A percentile compares a stretch with the other conserved stretches of the same genome.
Evolutionary conservation across 108 stramenopile genomes (phyloP).

Genomic region (Halocafeteria seosinensis): DNA sequence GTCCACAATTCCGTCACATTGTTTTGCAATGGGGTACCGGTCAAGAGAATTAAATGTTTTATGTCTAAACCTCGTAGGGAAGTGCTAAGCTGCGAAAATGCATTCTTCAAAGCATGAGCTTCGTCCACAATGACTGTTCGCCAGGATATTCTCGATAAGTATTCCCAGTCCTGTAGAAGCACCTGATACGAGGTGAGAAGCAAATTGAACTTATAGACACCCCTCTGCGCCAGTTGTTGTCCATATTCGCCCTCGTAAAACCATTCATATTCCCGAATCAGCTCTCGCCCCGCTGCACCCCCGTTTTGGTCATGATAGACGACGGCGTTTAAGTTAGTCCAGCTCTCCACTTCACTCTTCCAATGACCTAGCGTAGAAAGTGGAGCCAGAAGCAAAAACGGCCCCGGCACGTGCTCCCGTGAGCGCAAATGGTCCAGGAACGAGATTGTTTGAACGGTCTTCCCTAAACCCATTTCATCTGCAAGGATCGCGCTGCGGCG

Average conservation of each 20-base stretch:
- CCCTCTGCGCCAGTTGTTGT: background rate
- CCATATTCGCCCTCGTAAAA: background rate
- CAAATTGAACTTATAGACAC: conserved; percentile 43
- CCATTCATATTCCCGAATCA: background rate
- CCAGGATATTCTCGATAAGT: conserved; percentile 48
- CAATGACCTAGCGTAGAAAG: conserved; percentile 80
- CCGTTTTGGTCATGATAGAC: conserved; percentile 28
- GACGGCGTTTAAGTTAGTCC: conserved; percentile 37
- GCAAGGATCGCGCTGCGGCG: conserved; percentile 85
- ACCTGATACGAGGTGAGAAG: conserved; percentile 81
- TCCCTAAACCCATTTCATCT: conserved; percentile 79
- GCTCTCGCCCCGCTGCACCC: conserved; percentile 5
- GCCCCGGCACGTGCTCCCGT: conserved; percentile 31
- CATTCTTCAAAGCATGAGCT: conserved; percentile 56
- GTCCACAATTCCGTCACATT: conserved; percentile 87
- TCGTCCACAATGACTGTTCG: conserved; percentile 33
- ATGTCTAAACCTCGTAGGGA: conserved; percentile 77
- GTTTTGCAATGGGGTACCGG: conserved; percentile 97
- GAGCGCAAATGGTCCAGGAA: conserved; percentile 59
- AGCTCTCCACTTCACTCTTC: conserved; percentile 48
- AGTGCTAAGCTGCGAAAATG: conserved; percentile 72
- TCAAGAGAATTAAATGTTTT: conserved; percentile 75
- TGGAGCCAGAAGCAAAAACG: conserved; percentile 76
- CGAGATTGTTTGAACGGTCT: conserved; percentile 90
- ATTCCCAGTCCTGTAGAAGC: conserved; percentile 59